Percentiles rank a stretch among this genome's conserved stretches.
Conservation (phyloP, 2,329 filamentous ascomycete species). For the Parafenestella ontariensis region DNA sequence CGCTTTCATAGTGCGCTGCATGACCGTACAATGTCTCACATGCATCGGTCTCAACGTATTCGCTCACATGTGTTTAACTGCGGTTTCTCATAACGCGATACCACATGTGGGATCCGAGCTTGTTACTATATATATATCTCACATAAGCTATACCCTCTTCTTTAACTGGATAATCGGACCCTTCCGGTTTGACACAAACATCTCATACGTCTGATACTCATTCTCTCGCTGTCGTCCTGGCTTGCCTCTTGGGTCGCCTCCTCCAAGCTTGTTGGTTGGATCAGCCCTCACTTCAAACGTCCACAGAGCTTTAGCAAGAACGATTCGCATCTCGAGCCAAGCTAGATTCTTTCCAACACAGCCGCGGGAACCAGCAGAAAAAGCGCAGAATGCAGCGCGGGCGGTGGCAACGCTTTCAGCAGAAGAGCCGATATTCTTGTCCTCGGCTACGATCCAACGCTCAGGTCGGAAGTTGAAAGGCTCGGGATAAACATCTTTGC, state of each 20-base stretch:
- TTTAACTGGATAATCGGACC: conserved; percentile 39
- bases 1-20: too few species aligned
- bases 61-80: too few species aligned
- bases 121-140: too few species aligned
- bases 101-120: too few species aligned
- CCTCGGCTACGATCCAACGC: conserved; percentile 33
- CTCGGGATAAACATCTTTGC: conserved; percentile 22
- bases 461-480: conserved; percentile 34
- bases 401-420: conserved; percentile 21
- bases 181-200: conserved; percentile 39
- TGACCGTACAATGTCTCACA: too few species aligned
- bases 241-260: conserved; percentile 20
- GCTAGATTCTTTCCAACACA: conserved; percentile 44
- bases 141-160: too few species aligned
- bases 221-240: conserved; percentile 24
- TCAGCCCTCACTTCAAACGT: conserved; percentile 34
- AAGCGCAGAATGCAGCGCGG: conserved; percentile 28
- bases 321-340: conserved; percentile 35
- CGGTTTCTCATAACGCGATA: too few species aligned
- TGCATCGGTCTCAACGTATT: too few species aligned
- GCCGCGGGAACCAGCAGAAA: conserved; percentile 33
- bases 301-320: conserved; percentile 34
- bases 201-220: conserved; percentile 37
- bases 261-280: conserved; percentile 29
- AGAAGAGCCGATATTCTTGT: conserved; percentile 14